These are phyloP conservation scores for Cylindrotheca closterium DNA, from an alignment of 108 stramenopile species.

Conservation along the genomic window DNA sequence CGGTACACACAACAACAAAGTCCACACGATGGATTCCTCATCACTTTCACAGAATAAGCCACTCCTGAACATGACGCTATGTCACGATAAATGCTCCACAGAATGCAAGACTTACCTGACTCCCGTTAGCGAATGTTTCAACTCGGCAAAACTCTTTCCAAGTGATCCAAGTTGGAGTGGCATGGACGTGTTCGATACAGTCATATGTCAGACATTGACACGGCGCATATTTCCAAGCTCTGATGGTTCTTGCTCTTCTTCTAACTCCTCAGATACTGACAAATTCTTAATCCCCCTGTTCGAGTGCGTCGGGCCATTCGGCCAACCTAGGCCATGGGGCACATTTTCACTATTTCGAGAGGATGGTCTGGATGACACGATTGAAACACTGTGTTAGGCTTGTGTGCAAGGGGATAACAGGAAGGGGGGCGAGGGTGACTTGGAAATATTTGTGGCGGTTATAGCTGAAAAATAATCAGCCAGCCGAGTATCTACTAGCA, in stretches of 20 bases:
- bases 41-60: background rate
- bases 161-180: slow-evolving; percentile 42
- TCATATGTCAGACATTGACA: background rate
- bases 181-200: slow-evolving; percentile 17
- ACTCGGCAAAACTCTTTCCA: slow-evolving; percentile 23
- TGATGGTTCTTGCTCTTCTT: slow-evolving; percentile 9
- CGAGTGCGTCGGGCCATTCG: slow-evolving; percentile 44
- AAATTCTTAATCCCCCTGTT: slow-evolving; percentile 25
- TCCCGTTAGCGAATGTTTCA: slow-evolving; percentile 24
- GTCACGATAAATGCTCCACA: slow-evolving; percentile 20
- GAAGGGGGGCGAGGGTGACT: too few species aligned
- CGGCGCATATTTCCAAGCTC: slow-evolving; percentile 20
- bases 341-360: slow-evolving; percentile 8
- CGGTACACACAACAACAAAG: too few species aligned
- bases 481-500: too few species aligned
- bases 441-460: too few species aligned
- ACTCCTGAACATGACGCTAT: slow-evolving; percentile 32
- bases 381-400: too few species aligned
- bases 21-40: background rate
- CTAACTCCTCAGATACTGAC: slow-evolving; percentile 1
- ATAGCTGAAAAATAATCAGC: too few species aligned
- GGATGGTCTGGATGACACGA: background rate
- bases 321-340: slow-evolving; percentile 42
- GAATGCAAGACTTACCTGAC: slow-evolving; percentile 28
- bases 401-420: too few species aligned